These are phyloP conservation scores for Paracoccidioides lutzii DNA, from an alignment of 2,329 filamentous ascomycete species.

Conservation along the genomic window DNA sequence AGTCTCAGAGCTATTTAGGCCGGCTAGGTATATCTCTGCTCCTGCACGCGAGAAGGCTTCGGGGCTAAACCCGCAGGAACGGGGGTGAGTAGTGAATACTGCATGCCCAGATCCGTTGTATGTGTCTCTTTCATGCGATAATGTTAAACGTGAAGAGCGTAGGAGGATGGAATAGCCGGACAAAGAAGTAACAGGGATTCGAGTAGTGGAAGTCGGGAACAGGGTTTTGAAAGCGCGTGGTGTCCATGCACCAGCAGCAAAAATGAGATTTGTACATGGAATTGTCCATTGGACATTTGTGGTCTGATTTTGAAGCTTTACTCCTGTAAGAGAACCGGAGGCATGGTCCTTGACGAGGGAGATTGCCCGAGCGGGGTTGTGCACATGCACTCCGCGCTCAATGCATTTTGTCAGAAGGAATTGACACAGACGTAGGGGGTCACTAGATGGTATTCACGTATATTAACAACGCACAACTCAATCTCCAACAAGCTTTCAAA, in stretches of 20 bases:
- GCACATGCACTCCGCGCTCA: slow-evolving; percentile 50
- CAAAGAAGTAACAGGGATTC: slow-evolving; percentile 47
- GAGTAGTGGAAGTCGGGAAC: slow-evolving; percentile 44
- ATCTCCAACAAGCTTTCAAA: not conserved
- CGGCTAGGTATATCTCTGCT: slow-evolving; percentile 60
- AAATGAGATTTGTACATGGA: slow-evolving; percentile 51
- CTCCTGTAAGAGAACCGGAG: slow-evolving; percentile 37
- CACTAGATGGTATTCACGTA: slow-evolving; percentile 29
- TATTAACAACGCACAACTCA: not conserved
- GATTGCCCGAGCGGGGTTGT: slow-evolving; percentile 49
- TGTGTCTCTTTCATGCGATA: slow-evolving; percentile 19
- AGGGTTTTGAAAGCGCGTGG: slow-evolving; percentile 49
- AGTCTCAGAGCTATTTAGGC: slow-evolving; percentile 50
- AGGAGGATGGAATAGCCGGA: slow-evolving; percentile 63
- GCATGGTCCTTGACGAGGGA: slow-evolving; percentile 39
- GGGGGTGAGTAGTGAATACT: slow-evolving; percentile 49
- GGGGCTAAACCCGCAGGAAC: slow-evolving; percentile 46
- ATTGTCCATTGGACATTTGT: slow-evolving; percentile 26
- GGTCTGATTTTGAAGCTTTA: slow-evolving; percentile 37
- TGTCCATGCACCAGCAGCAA: slow-evolving; percentile 62
- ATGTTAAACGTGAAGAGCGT: slow-evolving; percentile 39
- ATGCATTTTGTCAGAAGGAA: slow-evolving; percentile 49
- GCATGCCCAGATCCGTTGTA: slow-evolving; percentile 48
- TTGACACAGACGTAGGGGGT: slow-evolving; percentile 52
- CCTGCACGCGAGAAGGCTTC: slow-evolving; percentile 57